Percentiles rank a stretch among this genome's conserved stretches.
Evolutionary conservation across 345 rosid genomes (phyloP).

Genomic region (Salix suchowensis): DNA sequence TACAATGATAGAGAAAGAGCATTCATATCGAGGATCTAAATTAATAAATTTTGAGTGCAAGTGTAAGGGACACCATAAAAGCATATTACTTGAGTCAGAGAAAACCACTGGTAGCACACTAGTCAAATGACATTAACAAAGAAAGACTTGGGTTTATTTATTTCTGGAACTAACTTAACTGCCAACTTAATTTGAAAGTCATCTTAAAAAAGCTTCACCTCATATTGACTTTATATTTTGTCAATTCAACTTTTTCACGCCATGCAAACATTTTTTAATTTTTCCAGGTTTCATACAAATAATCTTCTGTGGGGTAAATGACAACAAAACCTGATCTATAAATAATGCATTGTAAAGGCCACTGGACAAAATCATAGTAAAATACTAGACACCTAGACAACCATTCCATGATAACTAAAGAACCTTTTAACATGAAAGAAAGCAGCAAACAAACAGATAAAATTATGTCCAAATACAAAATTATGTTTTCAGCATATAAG

Average conservation of each 20-base stretch:
- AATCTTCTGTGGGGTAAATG: background rate
- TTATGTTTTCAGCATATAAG: slow-evolving; percentile 3
- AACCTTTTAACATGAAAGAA: background rate
- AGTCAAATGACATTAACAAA: background rate
- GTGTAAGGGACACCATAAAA: background rate
- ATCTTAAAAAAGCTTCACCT: background rate
- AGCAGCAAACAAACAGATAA: slow-evolving; percentile 5
- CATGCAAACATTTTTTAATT: background rate
- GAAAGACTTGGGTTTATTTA: background rate
- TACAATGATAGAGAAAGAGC: background rate
- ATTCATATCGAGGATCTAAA: background rate
- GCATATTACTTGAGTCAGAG: background rate
- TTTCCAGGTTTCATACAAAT: background rate
- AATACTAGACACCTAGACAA: background rate
- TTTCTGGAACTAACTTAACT: background rate
- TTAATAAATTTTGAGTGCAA: background rate
- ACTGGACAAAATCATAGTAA: background rate
- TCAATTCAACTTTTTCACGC: background rate
- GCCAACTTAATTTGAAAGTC: background rate
- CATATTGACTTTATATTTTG: too few relatives aligned
- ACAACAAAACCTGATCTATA: background rate
- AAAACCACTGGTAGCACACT: background rate
- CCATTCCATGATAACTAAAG: background rate
- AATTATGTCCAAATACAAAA: slow-evolving; percentile 9
- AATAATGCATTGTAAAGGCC: background rate